Evolutionary conservation across 371 early-diverging fungal species (phyloP).

Genomic region (Circinella minor): DNA sequence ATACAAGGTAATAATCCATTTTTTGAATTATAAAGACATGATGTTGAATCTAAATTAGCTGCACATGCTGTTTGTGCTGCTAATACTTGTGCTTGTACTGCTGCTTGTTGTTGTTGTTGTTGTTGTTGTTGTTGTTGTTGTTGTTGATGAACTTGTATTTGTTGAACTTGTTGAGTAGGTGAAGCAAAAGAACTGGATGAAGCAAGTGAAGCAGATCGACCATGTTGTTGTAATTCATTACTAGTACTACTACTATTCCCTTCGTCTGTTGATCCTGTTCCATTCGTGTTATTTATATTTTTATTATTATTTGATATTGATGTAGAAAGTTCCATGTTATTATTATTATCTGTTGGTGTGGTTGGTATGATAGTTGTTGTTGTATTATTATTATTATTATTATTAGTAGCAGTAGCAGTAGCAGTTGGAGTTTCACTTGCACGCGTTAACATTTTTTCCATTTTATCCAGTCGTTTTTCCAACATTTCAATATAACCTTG

Average conservation of each 20-base stretch:
- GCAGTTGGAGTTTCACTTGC: not conserved
- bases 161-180: conserved; percentile 3
- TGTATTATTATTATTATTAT: not conserved
- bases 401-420: not conserved
- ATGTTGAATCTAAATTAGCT: not conserved
- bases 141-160: no score
- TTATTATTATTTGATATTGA: not conserved
- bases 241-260: not conserved
- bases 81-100: not conserved
- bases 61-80: conserved; percentile 1
- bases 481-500: conserved; percentile 82
- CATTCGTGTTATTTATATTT: conserved; percentile 3
- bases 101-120: not conserved
- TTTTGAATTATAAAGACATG: not conserved
- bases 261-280: conserved; percentile 8
- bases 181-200: not conserved
- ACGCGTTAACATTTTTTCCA: conserved; percentile 49
- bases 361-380: not conserved
- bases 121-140: no score
- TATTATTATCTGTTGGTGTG: not conserved
- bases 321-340: no score
- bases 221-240: not conserved
- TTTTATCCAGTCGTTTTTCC: conserved; percentile 72
- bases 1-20: conserved; percentile 29
- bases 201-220: not conserved